Evolutionary conservation across 768 basidiomycete species (phyloP).

Genomic region (Auricularia sp.): DNA sequence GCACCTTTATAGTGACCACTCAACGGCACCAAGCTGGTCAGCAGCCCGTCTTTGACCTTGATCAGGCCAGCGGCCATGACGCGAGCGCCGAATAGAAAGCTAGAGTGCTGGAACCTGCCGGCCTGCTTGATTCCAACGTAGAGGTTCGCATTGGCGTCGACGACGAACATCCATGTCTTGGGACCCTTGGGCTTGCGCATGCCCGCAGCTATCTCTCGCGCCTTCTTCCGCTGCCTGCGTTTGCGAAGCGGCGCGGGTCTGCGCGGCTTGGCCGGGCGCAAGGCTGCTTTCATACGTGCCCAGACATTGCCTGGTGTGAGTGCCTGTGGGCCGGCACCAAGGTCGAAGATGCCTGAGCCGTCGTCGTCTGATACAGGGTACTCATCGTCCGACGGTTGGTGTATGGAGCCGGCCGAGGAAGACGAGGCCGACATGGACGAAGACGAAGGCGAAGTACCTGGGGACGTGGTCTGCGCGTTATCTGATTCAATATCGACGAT

Average conservation of each 20-base stretch:
- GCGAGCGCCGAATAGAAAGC: not conserved
- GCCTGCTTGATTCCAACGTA: conserved; percentile 1
- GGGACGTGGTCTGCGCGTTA: not conserved
- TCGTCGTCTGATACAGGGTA: not conserved
- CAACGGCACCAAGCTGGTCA: not conserved
- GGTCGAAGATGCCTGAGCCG: not conserved
- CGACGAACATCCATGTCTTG: conserved; percentile 1
- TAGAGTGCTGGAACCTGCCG: not conserved
- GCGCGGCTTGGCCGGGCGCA: not conserved
- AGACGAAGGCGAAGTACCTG: not conserved
- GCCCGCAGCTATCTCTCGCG: not conserved
- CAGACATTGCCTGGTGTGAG: not conserved
- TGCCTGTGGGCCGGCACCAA: not conserved
- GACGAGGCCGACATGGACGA: not conserved
- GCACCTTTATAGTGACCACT: not conserved
- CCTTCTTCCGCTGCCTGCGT: not conserved
- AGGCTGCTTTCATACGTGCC: not conserved
- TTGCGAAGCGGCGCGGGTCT: not conserved
- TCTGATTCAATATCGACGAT: conserved; percentile 22
- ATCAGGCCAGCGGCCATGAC: not conserved
- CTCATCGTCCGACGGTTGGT: not conserved
- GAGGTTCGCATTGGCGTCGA: not conserved
- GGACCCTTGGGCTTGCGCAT: not conserved
- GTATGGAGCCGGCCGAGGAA: too few relatives aligned
- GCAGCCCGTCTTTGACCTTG: not conserved